Base-by-base conservation (phyloP, 2,329 filamentous ascomycete species). In the Raffaelea albimanens region DNA sequence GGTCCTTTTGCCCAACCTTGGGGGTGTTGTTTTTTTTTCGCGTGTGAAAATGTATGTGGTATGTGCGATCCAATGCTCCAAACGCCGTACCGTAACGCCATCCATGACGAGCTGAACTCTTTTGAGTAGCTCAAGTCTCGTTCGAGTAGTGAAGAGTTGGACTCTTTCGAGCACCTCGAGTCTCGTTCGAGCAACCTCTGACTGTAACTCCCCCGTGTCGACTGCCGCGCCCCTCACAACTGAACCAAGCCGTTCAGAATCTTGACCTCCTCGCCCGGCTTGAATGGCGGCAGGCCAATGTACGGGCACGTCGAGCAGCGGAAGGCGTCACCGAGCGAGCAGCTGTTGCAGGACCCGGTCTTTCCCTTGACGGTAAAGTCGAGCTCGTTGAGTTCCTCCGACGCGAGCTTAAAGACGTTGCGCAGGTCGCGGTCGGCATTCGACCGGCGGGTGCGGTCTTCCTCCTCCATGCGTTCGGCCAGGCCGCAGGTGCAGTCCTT, bases 331-430 rank as follows among this genome's bases (percentile, higher is more conserved):
- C 93, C 93, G 16, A 98, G 74, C 23, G 89, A 85, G 66, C 93
- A 97, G 67, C 91, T 96, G 23, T 55, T 55, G 64, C 93, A 98
- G 18, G 87, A 94, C 47, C 93, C 91, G 5, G 91, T 87, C 71
- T 96, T 97, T 57, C 93, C 93, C 66, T 95, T 78, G n/a, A 97
- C 87, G 1, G 93, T 98, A 62, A 98, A 97, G 66, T 98, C 93
- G 9, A 97, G 76, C 65, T 97, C 91, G 45, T 79, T 82, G 43
- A 98, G 69, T 61, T 98, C 93, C 58, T 87, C 82, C 1, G 80
- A 71, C 44, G 76, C 79, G 45, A 95, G 73, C 66, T 85, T 87
- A 46, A 53, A 50, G 52, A 88, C 70, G 19, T 80, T 73, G 59
- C 53, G 52, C 9, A 62, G 53, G 19, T 56, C 57, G 43, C 48